Evolutionary conservation across 768 basidiomycete species (phyloP), one percentile per base, ranked within the genome.

Genomic region (Gautieria morchelliformis): DNA sequence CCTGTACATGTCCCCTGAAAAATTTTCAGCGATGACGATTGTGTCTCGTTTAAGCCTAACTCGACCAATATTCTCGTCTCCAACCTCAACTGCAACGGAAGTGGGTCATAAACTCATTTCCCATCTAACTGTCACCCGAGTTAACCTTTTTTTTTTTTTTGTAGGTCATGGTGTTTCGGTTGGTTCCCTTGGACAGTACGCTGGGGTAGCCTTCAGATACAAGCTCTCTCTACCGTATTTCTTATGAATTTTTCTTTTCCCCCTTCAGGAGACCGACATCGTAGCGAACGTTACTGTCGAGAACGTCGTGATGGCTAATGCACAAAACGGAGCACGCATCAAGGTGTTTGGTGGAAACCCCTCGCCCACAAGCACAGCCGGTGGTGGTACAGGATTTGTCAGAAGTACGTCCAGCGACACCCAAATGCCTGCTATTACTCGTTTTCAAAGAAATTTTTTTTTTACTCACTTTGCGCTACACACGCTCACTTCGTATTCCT

Each of bases 301-400:
- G 77, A 79, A 83, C 62, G 73, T 85, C 60, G 72, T 68, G 32
- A 83, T 84, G 80, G 69, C 75, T 11, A 82, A 83, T 56, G 80
- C 81, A 10, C 72, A 81, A 63, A 85, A 85, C 61, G 84, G 83
- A 1, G 83, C 82, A 1, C 74, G 84, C 35, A 85, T 85, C 68
- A 86, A 86, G 66, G 79, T 81, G 0, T 86, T 77, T 72, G 83
- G 81, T 5, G 84, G 83, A 5, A 71, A 74, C 15, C 75, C 76
- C 53, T 80, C 82, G 30, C 82, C 83, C 4, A 74, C 76, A 39
- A 81, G 81, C 8, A 75, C 80, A 2, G 62, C 69, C 9, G 77
- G 77, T 22, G 77, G 77, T 33, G 77, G 76, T 12, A 66, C 64
- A 3, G 75, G 76, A 14, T 74, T 69, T 50, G 75, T 76, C 40